Evolutionary conservation across 176 grass and related monocot genomes (phyloP).

Genomic region (Secale cereale): DNA sequence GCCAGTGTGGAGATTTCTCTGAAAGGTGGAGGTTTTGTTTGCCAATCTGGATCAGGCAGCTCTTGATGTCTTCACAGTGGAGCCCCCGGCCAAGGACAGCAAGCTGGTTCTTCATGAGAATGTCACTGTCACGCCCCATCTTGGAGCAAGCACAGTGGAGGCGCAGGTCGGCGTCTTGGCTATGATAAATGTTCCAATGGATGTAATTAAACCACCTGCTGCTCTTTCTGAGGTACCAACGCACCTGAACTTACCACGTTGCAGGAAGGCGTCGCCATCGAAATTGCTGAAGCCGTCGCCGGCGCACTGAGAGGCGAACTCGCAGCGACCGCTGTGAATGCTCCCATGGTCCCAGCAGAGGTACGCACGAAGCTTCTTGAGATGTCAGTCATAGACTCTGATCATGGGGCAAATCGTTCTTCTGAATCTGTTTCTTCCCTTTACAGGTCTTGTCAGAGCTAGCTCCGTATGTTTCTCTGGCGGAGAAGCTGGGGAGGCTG

Average conservation of each 20-base stretch:
- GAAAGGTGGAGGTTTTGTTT: conserved; percentile 7
- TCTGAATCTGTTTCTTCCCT: background rate
- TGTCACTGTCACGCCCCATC: conserved; percentile 87
- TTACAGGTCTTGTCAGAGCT: conserved; percentile 78
- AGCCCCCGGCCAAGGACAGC: conserved; percentile 77
- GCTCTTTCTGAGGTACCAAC: conserved; percentile 4
- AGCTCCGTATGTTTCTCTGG: conserved; percentile 74
- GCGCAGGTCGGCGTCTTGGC: conserved; percentile 69
- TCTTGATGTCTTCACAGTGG: conserved; percentile 92
- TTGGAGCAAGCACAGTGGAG: conserved; percentile 94
- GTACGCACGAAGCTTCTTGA: conserved; percentile 26
- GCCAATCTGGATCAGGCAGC: conserved; percentile 65
- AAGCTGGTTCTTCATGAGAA: conserved; percentile 91
- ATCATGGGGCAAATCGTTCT: background rate
- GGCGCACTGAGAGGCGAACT: conserved; percentile 86
- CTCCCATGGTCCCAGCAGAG: conserved; percentile 96
- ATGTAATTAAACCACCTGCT: background rate
- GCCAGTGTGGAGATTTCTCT: background rate
- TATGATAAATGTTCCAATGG: background rate
- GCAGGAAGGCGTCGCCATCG: conserved; percentile 91
- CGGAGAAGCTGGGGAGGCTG: conserved; percentile 90
- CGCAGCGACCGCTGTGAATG: conserved; percentile 86
- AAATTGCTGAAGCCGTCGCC: conserved; percentile 84
- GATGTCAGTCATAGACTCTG: background rate
- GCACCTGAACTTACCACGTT: conserved; percentile 24